Conservation (phyloP, 805 yeast genomes). For the Schizosaccharomyces octosporus region DNA sequence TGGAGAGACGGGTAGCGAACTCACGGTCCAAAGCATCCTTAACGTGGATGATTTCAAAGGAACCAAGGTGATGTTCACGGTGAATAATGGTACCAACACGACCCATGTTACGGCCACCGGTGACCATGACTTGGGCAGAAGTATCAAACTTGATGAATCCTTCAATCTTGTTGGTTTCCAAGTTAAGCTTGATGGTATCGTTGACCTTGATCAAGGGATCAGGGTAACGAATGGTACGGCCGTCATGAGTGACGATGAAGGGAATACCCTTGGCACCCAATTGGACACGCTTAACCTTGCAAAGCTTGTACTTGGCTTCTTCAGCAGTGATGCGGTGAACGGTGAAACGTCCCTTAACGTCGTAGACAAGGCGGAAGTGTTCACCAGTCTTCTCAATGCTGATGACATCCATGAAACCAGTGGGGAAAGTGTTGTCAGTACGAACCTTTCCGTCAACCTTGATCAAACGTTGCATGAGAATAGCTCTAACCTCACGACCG, state of each 20-base stretch:
- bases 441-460: conserved; percentile 98
- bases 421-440: conserved; percentile 96
- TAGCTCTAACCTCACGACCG: conserved; percentile 97
- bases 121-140: conserved; percentile 76
- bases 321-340: conserved; percentile 98
- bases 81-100: conserved; percentile 87
- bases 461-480: conserved; percentile 92
- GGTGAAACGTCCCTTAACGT: conserved; percentile 96
- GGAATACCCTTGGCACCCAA: conserved; percentile 97
- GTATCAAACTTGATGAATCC: conserved; percentile 79
- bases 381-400: conserved; percentile 93
- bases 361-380: conserved; percentile 97
- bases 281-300: conserved; percentile 93
- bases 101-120: conserved; percentile 98
- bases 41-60: conserved; percentile 90
- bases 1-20: conserved; percentile 78
- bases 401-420: conserved; percentile 99
- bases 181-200: conserved; percentile 93
- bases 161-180: conserved; percentile 82
- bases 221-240: conserved; percentile 99
- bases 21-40: conserved; percentile 87
- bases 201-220: conserved; percentile 90
- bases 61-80: conserved; percentile 96
- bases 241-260: conserved; percentile 96
- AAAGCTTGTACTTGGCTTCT: conserved; percentile 95